These are phyloP conservation scores for Middelhovenomyces tepae DNA, from an alignment of 805 yeast species.

Conservation along the genomic window DNA sequence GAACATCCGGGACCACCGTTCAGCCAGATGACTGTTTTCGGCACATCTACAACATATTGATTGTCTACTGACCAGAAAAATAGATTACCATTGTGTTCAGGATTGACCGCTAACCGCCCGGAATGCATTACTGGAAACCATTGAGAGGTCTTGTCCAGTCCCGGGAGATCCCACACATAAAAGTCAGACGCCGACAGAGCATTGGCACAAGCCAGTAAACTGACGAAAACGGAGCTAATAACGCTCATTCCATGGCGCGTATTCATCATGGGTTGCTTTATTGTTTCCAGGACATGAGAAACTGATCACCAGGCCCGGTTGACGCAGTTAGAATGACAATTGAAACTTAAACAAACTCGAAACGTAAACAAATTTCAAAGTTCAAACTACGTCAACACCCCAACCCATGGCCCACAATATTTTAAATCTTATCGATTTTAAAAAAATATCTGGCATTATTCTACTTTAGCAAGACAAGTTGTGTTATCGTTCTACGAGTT, in stretches of 20 bases:
- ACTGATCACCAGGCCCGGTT: conserved; percentile 2
- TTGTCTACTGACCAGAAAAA: conserved; percentile 68
- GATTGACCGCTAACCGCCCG: conserved; percentile 38
- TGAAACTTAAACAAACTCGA: too few relatives aligned
- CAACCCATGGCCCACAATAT: too few relatives aligned
- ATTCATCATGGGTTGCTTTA: conserved; percentile 6
- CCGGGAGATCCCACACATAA: conserved; percentile 28
- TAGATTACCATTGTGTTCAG: conserved; percentile 46
- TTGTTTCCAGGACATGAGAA: conserved; percentile 6
- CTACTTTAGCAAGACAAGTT: too few relatives aligned
- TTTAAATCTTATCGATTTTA: too few relatives aligned
- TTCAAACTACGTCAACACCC: too few relatives aligned
- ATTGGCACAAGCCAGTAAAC: conserved; percentile 2
- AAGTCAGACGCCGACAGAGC: conserved; percentile 19
- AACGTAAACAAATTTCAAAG: too few relatives aligned
- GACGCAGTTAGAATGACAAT: conserved; percentile 1
- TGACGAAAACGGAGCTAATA: not conserved
- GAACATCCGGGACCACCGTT: conserved; percentile 99
- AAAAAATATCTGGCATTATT: too few relatives aligned
- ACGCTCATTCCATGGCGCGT: too few relatives aligned
- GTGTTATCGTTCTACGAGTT: conserved; percentile 1
- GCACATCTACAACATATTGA: conserved; percentile 23
- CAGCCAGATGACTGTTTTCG: conserved; percentile 60
- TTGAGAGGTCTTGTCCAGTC: conserved; percentile 16
- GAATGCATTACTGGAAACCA: conserved; percentile 38